These are phyloP conservation scores for Candida dajiaensis DNA, from an alignment of 805 yeast genomes.

Conservation along the genomic window DNA sequence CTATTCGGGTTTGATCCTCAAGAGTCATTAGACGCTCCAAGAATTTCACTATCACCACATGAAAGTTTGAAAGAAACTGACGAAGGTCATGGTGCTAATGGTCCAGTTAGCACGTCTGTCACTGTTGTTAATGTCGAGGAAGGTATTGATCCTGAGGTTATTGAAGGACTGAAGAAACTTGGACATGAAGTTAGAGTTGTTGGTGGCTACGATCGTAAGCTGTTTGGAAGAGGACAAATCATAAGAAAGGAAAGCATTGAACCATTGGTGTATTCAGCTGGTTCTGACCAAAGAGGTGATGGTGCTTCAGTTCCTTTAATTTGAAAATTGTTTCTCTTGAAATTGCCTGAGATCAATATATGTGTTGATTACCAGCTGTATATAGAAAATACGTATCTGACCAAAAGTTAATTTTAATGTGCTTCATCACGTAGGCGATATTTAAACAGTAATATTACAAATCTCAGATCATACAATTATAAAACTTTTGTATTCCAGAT, in stretches of 20 bases:
- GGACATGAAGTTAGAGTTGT: slow-evolving; percentile 54
- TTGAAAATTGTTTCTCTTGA: not conserved
- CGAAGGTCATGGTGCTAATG: slow-evolving; percentile 53
- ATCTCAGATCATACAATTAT: not conserved
- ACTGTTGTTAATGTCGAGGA: slow-evolving; percentile 62
- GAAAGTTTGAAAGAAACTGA: slow-evolving; percentile 38
- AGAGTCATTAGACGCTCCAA: slow-evolving; percentile 68
- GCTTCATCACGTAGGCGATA: too few relatives aligned
- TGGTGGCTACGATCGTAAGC: slow-evolving; percentile 35
- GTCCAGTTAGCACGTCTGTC: slow-evolving; percentile 54
- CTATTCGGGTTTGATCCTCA: slow-evolving; percentile 65
- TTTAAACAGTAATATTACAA: too few relatives aligned
- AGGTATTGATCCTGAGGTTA: slow-evolving; percentile 45
- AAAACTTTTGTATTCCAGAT: not conserved
- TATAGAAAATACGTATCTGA: not conserved
- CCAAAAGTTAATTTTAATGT: too few relatives aligned
- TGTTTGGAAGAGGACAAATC: slow-evolving; percentile 70
- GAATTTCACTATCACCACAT: slow-evolving; percentile 58
- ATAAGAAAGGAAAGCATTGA: slow-evolving; percentile 40
- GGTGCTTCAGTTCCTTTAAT: slow-evolving; percentile 52
- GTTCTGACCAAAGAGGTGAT: slow-evolving; percentile 81
- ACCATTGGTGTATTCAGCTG: slow-evolving; percentile 54
- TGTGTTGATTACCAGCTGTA: too few relatives aligned
- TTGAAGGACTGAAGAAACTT: slow-evolving; percentile 37
- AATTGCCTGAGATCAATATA: too few relatives aligned